phyloP scores from a whole-genome alignment of 1,284 basidiomycete species.

The Ustilago nuda region DNA sequence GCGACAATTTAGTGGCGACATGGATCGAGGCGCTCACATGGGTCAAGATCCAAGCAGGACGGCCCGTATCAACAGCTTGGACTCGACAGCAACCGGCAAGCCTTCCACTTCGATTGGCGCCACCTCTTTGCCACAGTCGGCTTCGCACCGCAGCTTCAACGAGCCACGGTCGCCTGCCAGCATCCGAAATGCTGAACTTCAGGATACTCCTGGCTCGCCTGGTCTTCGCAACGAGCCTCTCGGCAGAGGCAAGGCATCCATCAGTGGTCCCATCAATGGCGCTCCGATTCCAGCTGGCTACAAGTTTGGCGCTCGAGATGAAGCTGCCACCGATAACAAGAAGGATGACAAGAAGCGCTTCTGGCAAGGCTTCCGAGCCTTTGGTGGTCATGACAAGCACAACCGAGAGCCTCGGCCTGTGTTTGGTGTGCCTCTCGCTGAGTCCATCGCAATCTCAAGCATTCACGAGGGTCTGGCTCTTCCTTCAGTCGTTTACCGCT shows the following conservation, averaged over 20 bases:
- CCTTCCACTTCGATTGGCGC: slow-evolving; percentile 19
- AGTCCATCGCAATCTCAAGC: slow-evolving; percentile 86
- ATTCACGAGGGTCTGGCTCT: slow-evolving; percentile 79
- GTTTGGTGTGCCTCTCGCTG: slow-evolving; percentile 87
- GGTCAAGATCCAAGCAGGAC: slow-evolving; percentile 27
- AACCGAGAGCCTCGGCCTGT: slow-evolving; percentile 72
- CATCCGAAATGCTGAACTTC: slow-evolving; percentile 18
- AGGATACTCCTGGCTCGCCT: slow-evolving; percentile 45
- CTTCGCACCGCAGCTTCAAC: slow-evolving; percentile 43
- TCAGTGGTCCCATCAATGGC: slow-evolving; percentile 88
- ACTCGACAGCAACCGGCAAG: slow-evolving; percentile 33
- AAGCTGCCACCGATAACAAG: slow-evolving; percentile 26
- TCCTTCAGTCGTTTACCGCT: slow-evolving; percentile 93
- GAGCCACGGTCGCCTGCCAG: slow-evolving; percentile 41
- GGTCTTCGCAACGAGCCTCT: slow-evolving; percentile 30
- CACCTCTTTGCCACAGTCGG: slow-evolving; percentile 30
- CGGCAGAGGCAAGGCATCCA: slow-evolving; percentile 73
- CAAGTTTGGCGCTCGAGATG: slow-evolving; percentile 75
- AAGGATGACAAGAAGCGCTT: slow-evolving; percentile 67
- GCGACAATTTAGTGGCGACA: slow-evolving; percentile 16
- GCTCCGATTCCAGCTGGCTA: slow-evolving; percentile 86
- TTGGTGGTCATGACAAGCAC: slow-evolving; percentile 46
- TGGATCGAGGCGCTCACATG: slow-evolving; percentile 10
- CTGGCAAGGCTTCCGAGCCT: slow-evolving; percentile 61
- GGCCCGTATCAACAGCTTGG: slow-evolving; percentile 30